Evolutionary conservation across 176 grass and related monocot genomes (phyloP).

Genomic region (Melocanna baccifera): DNA sequence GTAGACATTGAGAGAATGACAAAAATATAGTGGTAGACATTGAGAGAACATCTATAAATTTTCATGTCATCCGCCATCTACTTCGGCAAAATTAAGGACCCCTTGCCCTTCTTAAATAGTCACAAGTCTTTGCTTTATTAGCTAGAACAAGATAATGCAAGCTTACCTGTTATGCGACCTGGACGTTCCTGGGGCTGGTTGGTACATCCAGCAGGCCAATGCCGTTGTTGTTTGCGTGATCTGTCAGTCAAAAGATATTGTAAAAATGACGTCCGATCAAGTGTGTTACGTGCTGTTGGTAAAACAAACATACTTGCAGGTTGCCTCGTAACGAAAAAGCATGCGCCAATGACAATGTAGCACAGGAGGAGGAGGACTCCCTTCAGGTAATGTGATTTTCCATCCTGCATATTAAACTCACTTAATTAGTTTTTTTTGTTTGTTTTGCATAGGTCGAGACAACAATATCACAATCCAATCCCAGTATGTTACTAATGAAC

Average conservation of each 20-base stretch:
- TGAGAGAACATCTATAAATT: neutral
- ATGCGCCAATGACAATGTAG: slow-evolving; percentile 76
- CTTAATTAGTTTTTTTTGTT: neutral
- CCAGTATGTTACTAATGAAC: neutral
- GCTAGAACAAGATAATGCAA: slow-evolving; percentile 20
- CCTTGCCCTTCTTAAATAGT: neutral
- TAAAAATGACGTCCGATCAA: neutral
- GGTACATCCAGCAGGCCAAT: slow-evolving; percentile 11
- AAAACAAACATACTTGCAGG: slow-evolving; percentile 44
- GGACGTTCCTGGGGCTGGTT: slow-evolving; percentile 16
- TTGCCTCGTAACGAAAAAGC: slow-evolving; percentile 68
- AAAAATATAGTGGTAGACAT: neutral
- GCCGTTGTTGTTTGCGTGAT: slow-evolving; percentile 23
- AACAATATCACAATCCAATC: neutral
- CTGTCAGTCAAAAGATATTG: neutral
- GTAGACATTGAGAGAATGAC: neutral
- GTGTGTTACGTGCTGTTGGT: neutral
- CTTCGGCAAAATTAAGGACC: neutral
- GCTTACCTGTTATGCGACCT: slow-evolving; percentile 48
- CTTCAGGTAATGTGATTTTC: slow-evolving; percentile 87
- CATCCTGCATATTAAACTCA: slow-evolving; percentile 46
- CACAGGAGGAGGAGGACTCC: slow-evolving; percentile 74
- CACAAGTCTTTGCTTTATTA: neutral
- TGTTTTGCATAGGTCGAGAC: neutral
- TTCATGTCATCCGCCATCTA: neutral